Base-by-base conservation (phyloP, 176 grass and related monocot species). In the Rhynchospora breviuscula region DNA sequence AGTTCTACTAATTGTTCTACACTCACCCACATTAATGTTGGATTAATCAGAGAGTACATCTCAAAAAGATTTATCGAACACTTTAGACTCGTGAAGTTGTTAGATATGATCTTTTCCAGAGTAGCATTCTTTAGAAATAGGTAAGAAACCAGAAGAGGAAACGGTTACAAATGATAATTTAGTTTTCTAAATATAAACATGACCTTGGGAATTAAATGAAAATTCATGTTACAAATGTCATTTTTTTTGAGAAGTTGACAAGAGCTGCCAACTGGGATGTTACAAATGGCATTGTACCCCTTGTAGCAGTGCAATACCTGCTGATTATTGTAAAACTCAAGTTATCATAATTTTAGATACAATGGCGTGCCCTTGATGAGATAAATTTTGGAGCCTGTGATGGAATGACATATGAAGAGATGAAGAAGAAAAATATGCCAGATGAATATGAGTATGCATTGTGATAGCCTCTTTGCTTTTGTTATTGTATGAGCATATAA, bases 311-410 rank as follows among this genome's bases (percentile, higher is more conserved):
- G 7, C 7, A 0, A 14, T 6, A 80, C 31, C 51, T 85, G 29
- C 15, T 85, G 22, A 53, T 90, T 18, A 22, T 63, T 18, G 4
- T 9, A 31, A 87, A 67, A 59, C 59, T 87, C 78, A 88, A 40
- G 61, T 91, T 82, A 70, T 35, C 17, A 12, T 84, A 66, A 10
- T 67, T 93, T 63, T 90, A 98, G 95, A 93, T 98, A 91, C 91
- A 98, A 98, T 98, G 95, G 95, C 91, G 95, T 80, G 95, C 95
- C 65, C 90, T 98, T 86, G 95, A 98, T 83, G 95, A 98, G 84
- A 98, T 98, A 91, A 93, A 98, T 74, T 84, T 84, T 67, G 95
- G 95, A 58, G 71, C 92, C 7, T 98, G 92, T 87, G 95, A 93
- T 91, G 95, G 95, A 47, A 98, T 98, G 95, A 95, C 96, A 77